Base-by-base conservation (phyloP, 805 yeast species). In the Middelhovenomyces tepae region DNA sequence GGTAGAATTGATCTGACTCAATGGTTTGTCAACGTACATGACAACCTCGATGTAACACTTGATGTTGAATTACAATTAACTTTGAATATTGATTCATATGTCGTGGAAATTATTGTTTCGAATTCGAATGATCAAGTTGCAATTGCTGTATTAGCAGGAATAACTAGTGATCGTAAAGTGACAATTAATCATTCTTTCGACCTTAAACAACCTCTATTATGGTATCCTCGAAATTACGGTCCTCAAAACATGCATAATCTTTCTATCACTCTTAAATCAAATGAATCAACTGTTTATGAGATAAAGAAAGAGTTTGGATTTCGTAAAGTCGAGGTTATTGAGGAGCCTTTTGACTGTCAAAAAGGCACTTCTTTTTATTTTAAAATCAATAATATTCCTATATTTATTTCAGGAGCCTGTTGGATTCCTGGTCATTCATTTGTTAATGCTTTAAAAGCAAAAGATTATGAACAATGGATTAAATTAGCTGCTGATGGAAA, bases 371-470 rank as follows among this genome's bases (percentile, higher is more conserved):
- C 58, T n/a, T 68, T 68, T 46, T 67, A 59, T 40, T 64, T 68
- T 48, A 50, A 48, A 29, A 48, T 68, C 33, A 68, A 68, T 42
- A 50, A 54, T 28, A 39, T 57, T 5, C 63, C 69, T 5, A 45
- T 63, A 2, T 68, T 54, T 40, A 39, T 48, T 22, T 47, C 51
- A 11, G 73, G 73, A 0, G 60, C 69, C 5, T 58, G 65, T 42
- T 68, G 73, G 73, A 68, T 68, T 31, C 73, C 73, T 1, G 66
- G 60, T 2, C 70, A 67, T 42, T 59, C 62, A 1, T 55, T 64
- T 32, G 51, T 51, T 11, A 56, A 65, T 2, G 37, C 38, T 10
- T 39, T 65, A 7, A 50, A 57, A 5, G 39, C 48, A 2, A 31
- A 49, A n/a, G 67, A 64, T 35, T 67, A 67, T 45, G 35, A 43